Base-by-base conservation (phyloP, 768 basidiomycete genomes). In the Mycena maculata region DNA sequence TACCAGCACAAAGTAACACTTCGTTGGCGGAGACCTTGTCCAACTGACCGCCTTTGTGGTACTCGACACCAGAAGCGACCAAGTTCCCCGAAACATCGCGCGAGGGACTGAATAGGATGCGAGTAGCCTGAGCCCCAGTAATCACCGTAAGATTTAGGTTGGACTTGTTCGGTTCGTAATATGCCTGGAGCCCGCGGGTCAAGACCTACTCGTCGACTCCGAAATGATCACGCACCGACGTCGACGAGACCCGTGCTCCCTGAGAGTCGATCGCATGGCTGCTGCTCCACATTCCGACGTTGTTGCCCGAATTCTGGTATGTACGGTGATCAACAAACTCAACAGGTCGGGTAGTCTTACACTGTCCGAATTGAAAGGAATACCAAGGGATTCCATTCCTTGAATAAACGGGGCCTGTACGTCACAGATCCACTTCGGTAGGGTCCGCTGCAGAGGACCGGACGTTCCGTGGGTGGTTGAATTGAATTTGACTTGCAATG, bases 141-240 rank as follows among this genome's bases (percentile, higher is more conserved):
- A 78, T 63, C 9, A 74, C 68, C 3, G 65, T 50, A 27, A 76
- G 69, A 50, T 77, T 77, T 9, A 60, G 27, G 22, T 86, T 81
- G 20, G 81, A 77, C 3, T 85, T 82, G 30, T 84, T 78, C 6
- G 84, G 82, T 72, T 86, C 85, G 72, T 87, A 85, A 78, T 88
- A 88, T 10, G 83, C 87, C 8, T 86, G 15, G 52, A 10, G 20
- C 5, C 23, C 48, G 25, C 2, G 38, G n/a, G 4, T 54, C 3
- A 36, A 25, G 7, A 31, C 31, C 9, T 47, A 16, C 36, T 38
- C 10, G 47, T 49, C 23, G 18, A 33, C 7, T 45, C 8, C 42
- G 33, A 30, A 10, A 30, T 8, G 13, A 13, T 36, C 15, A 5
- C 60, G 13, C 27, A 64, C 63, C 27, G 63, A 57, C 23, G 63